Evolutionary conservation across 768 basidiomycete species (phyloP).

Genomic region (Lentinula guzmanii): DNA sequence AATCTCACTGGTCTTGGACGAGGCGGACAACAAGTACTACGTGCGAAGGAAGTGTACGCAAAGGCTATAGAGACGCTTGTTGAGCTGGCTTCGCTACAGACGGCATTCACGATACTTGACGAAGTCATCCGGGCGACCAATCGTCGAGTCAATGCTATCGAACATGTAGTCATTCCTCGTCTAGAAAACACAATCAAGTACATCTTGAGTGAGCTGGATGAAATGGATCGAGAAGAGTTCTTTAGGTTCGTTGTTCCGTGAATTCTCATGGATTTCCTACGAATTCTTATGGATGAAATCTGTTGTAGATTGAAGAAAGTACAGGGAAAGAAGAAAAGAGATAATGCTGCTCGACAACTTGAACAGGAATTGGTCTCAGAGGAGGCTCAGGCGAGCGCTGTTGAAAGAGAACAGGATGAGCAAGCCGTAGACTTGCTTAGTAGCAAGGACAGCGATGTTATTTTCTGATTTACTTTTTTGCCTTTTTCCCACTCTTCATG

Average conservation of each 20-base stretch:
- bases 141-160: conserved; percentile 96
- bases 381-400: conserved; percentile 17
- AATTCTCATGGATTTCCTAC: neutral
- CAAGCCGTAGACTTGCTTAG: conserved; percentile 61
- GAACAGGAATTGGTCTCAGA: conserved; percentile 18
- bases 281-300: neutral
- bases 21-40: conserved; percentile 93
- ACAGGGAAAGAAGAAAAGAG: conserved; percentile 94
- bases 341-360: conserved; percentile 41
- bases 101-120: conserved; percentile 96
- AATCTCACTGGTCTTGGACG: conserved; percentile 95
- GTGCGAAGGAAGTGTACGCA: conserved; percentile 95
- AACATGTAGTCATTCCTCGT: conserved; percentile 92
- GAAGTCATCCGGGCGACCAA: conserved; percentile 99
- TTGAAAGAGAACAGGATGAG: conserved; percentile 26
- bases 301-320: conserved; percentile 83
- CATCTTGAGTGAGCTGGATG: conserved; percentile 94
- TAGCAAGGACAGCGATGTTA: conserved; percentile 88
- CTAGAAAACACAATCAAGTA: conserved; percentile 98
- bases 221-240: conserved; percentile 97
- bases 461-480: conserved; percentile 53
- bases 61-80: conserved; percentile 97
- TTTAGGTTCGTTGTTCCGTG: conserved; percentile 51
- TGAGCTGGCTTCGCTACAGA: conserved; percentile 93
- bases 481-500: too few relatives aligned